These are phyloP conservation scores for Quercus lobata DNA, from an alignment of 331 rosid species.

Conservation along the genomic window DNA sequence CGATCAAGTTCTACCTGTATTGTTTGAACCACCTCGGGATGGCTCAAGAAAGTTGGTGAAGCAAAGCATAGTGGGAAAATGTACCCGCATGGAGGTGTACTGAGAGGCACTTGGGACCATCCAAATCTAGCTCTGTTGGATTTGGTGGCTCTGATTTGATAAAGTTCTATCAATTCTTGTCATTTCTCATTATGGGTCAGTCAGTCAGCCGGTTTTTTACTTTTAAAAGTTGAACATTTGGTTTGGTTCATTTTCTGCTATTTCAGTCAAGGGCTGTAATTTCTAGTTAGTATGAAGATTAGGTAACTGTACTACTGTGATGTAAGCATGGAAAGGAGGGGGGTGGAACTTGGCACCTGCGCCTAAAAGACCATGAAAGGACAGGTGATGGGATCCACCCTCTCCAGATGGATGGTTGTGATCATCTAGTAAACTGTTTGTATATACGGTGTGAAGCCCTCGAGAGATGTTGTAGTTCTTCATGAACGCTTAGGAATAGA, in stretches of 20 bases:
- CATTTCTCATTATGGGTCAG: too few relatives aligned
- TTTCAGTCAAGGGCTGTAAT: background rate
- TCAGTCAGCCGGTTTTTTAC: background rate
- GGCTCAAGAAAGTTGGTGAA: conserved; percentile 29
- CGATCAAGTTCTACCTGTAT: conserved; percentile 47
- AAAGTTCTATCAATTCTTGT: too few relatives aligned
- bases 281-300: background rate
- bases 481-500: too few relatives aligned
- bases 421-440: background rate
- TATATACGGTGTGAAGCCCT: too few relatives aligned
- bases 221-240: background rate
- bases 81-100: background rate
- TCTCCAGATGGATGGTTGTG: conserved; percentile 2
- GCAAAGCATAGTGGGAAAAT: conserved; percentile 25
- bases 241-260: background rate
- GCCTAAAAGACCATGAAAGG: background rate
- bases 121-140: background rate
- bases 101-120: background rate
- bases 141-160: background rate
- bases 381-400: conserved; percentile 68
- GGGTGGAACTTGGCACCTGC: conserved; percentile 68
- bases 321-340: background rate
- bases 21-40: conserved; percentile 52
- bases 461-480: too few relatives aligned
- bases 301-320: background rate